These are phyloP conservation scores for Kwoniella shandongensis DNA, from an alignment of 768 basidiomycete genomes.

Conservation along the genomic window DNA sequence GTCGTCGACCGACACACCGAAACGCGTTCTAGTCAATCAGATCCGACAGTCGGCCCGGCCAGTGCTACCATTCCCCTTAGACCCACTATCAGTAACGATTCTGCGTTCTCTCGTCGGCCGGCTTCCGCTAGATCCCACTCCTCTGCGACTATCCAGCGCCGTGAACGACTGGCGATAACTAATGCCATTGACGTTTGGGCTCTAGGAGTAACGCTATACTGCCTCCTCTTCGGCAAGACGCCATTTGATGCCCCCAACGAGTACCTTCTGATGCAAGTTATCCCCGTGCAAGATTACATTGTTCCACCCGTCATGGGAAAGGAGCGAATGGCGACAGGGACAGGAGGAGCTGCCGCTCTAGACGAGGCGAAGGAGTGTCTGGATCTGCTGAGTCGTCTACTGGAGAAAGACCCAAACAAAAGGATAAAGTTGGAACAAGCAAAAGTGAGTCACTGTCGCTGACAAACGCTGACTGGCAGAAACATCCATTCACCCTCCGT, in stretches of 20 bases:
- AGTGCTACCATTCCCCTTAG: constrained; percentile 35
- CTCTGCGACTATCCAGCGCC: constrained; percentile 22
- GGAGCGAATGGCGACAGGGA: constrained; percentile 62
- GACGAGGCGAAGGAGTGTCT: constrained; percentile 66
- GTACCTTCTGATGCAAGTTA: constrained; percentile 72
- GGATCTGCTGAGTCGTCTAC: constrained; percentile 68
- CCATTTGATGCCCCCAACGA: constrained; percentile 75
- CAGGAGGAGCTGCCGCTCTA: constrained; percentile 58
- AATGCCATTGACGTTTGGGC: constrained; percentile 98
- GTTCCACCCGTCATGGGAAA: constrained; percentile 70
- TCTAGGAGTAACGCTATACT: constrained; percentile 91
- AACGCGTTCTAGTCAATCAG: constrained; percentile 25
- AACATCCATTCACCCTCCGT: constrained; percentile 56
- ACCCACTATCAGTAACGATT: constrained; percentile 35
- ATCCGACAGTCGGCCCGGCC: constrained; percentile 21
- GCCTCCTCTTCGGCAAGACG: constrained; percentile 80
- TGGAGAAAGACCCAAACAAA: constrained; percentile 74
- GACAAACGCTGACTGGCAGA: constrained; percentile 30
- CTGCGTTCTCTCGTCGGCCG: constrained; percentile 22
- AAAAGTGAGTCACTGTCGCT: constrained; percentile 62
- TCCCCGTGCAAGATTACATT: constrained; percentile 73
- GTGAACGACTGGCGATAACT: constrained; percentile 62
- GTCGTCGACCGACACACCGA: constrained; percentile 20
- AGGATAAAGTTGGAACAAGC: constrained; percentile 77
- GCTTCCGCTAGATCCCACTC: constrained; percentile 29